These are phyloP conservation scores for Raffaelea arxii DNA, from an alignment of 2,329 filamentous ascomycete genomes.

Conservation along the genomic window DNA sequence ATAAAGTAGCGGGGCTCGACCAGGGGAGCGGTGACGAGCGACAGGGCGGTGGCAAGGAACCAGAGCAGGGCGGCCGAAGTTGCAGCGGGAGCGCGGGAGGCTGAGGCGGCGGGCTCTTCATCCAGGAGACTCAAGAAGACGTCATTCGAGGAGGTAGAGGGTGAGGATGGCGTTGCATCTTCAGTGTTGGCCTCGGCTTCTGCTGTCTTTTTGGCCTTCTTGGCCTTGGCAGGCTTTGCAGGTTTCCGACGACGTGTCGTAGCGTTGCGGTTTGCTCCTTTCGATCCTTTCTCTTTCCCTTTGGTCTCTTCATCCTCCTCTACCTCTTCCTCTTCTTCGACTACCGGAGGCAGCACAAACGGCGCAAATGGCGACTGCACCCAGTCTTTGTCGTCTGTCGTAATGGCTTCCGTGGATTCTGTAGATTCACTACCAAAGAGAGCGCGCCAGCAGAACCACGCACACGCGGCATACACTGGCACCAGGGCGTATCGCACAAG, in stretches of 20 bases:
- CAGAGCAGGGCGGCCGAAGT: conserved; percentile 47
- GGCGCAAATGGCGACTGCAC: conserved; percentile 9
- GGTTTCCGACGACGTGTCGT: background rate
- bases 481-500: conserved; percentile 58
- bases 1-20: conserved; percentile 97
- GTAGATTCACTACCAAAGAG: conserved; percentile 31
- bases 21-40: conserved; percentile 77
- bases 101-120: conserved; percentile 16
- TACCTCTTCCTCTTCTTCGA: background rate
- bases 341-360: background rate
- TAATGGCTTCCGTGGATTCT: conserved; percentile 18
- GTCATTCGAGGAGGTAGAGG: background rate
- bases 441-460: conserved; percentile 56
- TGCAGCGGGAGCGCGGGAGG: conserved; percentile 21
- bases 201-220: background rate
- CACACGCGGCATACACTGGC: conserved; percentile 60
- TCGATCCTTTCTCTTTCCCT: background rate
- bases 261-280: background rate
- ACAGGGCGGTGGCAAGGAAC: conserved; percentile 62
- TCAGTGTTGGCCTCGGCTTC: background rate
- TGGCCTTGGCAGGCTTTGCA: conserved; percentile 1
- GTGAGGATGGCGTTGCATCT: too few species aligned
- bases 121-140: conserved; percentile 12
- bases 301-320: background rate
- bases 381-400: background rate